A percentile compares a stretch with the other conserved stretches of the same genome.
Evolutionary conservation across 495 filamentous ascomycete genomes (phyloP).

Genomic region (Neurospora pannonica): DNA sequence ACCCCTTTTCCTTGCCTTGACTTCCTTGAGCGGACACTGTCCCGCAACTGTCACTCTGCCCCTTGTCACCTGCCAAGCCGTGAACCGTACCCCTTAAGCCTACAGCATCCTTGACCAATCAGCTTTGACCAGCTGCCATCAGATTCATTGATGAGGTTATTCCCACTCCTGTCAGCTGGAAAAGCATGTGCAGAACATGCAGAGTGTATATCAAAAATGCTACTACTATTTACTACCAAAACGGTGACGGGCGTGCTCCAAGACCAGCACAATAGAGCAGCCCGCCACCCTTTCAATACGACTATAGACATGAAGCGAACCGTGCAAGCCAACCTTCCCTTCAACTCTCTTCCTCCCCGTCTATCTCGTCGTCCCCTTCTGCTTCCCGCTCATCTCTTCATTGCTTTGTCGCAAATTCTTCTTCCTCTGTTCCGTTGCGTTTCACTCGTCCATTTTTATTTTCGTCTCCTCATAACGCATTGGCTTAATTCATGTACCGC

Average conservation of each 20-base stretch:
- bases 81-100: neutral
- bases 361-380: neutral
- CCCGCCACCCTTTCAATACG: neutral
- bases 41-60: neutral
- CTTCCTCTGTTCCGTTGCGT: slow-evolving; percentile 7
- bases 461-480: slow-evolving; percentile 8
- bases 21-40: neutral
- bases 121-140: neutral
- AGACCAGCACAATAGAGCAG: neutral
- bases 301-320: neutral
- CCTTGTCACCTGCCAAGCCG: neutral
- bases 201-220: neutral
- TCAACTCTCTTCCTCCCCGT: slow-evolving; percentile 19
- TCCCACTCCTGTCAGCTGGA: neutral
- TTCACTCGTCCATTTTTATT: slow-evolving; percentile 8
- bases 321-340: slow-evolving; percentile 13
- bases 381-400: neutral
- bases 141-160: neutral
- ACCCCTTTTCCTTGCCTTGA: neutral
- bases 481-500: neutral
- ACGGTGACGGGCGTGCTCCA: neutral
- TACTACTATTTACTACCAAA: neutral
- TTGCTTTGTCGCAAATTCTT: slow-evolving; percentile 6
- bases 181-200: neutral
- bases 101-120: neutral